These are phyloP conservation scores for Cercospora zeina DNA, from an alignment of 2,329 filamentous ascomycete genomes.

Conservation along the genomic window DNA sequence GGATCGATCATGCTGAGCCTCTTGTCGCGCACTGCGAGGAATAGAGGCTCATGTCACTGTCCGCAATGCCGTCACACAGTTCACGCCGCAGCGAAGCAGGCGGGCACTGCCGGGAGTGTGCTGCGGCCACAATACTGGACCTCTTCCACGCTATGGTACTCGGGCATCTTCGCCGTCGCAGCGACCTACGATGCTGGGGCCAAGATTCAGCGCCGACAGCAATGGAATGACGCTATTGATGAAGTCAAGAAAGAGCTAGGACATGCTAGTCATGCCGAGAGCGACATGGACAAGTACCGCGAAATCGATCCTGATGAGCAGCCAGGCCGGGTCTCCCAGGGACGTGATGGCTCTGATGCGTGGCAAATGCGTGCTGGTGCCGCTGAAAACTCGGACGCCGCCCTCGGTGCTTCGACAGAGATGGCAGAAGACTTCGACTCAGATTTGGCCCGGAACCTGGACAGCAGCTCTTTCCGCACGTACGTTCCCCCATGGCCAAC, in stretches of 20 bases:
- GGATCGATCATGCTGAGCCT: conserved; percentile 62
- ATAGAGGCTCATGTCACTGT: conserved; percentile 63
- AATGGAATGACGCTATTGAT: conserved; percentile 63
- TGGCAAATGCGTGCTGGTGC: background rate
- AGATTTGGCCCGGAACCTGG: conserved; percentile 28
- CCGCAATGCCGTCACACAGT: conserved; percentile 58
- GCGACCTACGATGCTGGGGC: conserved; percentile 61
- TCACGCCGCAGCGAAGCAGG: conserved; percentile 52
- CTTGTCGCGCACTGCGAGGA: conserved; percentile 66
- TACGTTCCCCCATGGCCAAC: conserved; percentile 39
- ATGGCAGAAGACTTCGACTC: conserved; percentile 21
- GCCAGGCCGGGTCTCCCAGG: background rate
- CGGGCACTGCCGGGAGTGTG: conserved; percentile 53
- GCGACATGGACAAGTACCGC: conserved; percentile 4
- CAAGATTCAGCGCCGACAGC: conserved; percentile 59
- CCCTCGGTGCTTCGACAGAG: background rate
- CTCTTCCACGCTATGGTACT: conserved; percentile 65
- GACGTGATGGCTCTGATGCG: background rate
- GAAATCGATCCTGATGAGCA: background rate
- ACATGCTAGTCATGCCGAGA: background rate
- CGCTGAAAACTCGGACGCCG: background rate
- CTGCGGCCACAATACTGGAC: conserved; percentile 53
- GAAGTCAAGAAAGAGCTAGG: conserved; percentile 54
- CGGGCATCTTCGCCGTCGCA: conserved; percentile 65
- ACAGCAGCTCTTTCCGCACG: conserved; percentile 19